phyloP scores from a whole-genome alignment of 352 stramenopile species.

The Phytophthora boehmeriae region DNA sequence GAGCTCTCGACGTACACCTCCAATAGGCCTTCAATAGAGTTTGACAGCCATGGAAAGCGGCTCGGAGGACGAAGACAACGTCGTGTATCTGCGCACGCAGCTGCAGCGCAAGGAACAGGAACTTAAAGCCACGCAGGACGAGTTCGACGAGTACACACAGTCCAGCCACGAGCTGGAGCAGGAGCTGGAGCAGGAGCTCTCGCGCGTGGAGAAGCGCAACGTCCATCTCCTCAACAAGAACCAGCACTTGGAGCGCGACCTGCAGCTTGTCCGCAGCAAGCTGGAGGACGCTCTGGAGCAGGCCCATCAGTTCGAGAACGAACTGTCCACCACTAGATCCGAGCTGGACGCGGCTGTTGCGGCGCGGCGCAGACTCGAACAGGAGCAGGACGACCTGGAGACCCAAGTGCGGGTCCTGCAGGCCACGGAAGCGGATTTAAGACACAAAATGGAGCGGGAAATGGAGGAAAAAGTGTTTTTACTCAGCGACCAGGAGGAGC shows the following conservation, averaged over 20 bases:
- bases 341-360: constrained; percentile 47
- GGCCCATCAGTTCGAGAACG: constrained; percentile 57
- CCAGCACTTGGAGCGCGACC: constrained; percentile 60
- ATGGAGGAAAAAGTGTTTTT: constrained; percentile 90
- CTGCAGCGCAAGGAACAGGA: constrained; percentile 63
- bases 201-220: constrained; percentile 62
- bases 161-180: constrained; percentile 82
- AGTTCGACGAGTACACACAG: constrained; percentile 85
- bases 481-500: constrained; percentile 82
- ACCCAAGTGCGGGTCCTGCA: constrained; percentile 86
- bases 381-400: constrained; percentile 78
- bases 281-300: constrained; percentile 62
- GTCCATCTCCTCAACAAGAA: constrained; percentile 46
- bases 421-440: constrained; percentile 76
- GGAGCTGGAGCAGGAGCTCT: constrained; percentile 79
- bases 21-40: neutral
- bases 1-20: neutral
- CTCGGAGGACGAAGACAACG: constrained; percentile 37
- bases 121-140: constrained; percentile 69
- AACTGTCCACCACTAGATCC: constrained; percentile 45
- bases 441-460: constrained; percentile 85
- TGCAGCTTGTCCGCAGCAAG: constrained; percentile 50
- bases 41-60: constrained; percentile 35
- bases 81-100: constrained; percentile 47
- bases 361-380: constrained; percentile 60